Evolutionary conservation across 2,329 filamentous ascomycete species (phyloP), one percentile per base, ranked within the genome.

Genomic region (Cladosporium oxysporum): DNA sequence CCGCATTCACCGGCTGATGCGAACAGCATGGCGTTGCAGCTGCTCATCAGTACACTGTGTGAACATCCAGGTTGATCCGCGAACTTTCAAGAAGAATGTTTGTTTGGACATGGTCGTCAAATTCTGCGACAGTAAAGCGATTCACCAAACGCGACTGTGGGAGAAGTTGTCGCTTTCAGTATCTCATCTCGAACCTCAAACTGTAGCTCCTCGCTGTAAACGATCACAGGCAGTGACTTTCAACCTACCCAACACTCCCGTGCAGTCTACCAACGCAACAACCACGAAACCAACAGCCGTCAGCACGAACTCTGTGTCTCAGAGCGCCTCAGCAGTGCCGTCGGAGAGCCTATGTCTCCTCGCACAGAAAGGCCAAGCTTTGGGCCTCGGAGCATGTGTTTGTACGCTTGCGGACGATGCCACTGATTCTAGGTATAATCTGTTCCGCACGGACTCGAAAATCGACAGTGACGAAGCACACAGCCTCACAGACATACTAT

Each of bases 1-100:
- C 14, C 14, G 57, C 33, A 47, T 59, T 37, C 28, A 37, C n/a
- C 37, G 21, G 16, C 33, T 59, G 11, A 59, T 59, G 26, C 33
- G 35, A 28, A 21, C 16, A 28, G 33, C 57, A 10, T 59, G 57
- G 33, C 57, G n/a, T 12, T 59, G 57, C 33, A 41, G 6, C 12
- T 59, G 33, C 21, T 23, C 33, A 14, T 29, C 57, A 11, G n/a
- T 41, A 29, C 57, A 59, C 57, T 59, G 57, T n/a, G 57, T 47
- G 21, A 23, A 59, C 21, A 26, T 59, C 11, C 37, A 18, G 33
- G 21, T 59, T 14, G 18, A 59, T 26, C 33, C 26, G 52, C 26
- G 18, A 8, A 44, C 7, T 10, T 11, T 21, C n/a, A 44, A 44
- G 41, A 44, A 44, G 6, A 21, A 44, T 44, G 41, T 11, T 1